phyloP scores from a whole-genome alignment of 495 filamentous ascomycete genomes.

The Patellaria atrata region DNA sequence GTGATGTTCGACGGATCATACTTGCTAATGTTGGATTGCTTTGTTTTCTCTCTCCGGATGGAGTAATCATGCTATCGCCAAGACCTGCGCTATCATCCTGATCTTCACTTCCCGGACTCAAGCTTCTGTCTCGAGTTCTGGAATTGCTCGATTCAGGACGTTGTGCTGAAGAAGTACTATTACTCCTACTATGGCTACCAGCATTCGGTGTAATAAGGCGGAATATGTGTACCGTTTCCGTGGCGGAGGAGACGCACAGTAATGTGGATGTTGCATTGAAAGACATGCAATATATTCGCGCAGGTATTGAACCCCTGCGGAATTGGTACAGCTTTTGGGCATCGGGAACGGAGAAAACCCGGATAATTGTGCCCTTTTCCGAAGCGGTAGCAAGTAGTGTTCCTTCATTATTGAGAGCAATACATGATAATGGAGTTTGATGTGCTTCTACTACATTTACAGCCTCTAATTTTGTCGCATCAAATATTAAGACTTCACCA shows the following conservation, averaged over 20 bases:
- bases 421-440: slow-evolving; percentile 75
- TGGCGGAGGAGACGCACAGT: slow-evolving; percentile 86
- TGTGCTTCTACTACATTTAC: slow-evolving; percentile 92
- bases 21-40: slow-evolving; percentile 52
- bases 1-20: slow-evolving; percentile 91
- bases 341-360: slow-evolving; percentile 79
- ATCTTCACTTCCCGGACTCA: slow-evolving; percentile 29
- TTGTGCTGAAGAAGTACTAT: slow-evolving; percentile 22
- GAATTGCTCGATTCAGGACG: slow-evolving; percentile 16
- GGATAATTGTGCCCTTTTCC: slow-evolving; percentile 93
- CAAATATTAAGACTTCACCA: slow-evolving; percentile 88
- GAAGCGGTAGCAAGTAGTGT: slow-evolving; percentile 90
- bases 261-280: slow-evolving; percentile 91
- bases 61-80: slow-evolving; percentile 7
- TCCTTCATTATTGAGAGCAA: slow-evolving; percentile 81
- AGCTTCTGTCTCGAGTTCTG: slow-evolving; percentile 26
- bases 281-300: slow-evolving; percentile 96
- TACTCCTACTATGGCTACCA: slow-evolving; percentile 10
- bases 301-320: slow-evolving; percentile 82
- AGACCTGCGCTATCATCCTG: slow-evolving; percentile 26
- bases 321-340: slow-evolving; percentile 92
- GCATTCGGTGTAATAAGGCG: slow-evolving; percentile 42
- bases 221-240: slow-evolving; percentile 96
- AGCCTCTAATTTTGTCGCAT: slow-evolving; percentile 71
- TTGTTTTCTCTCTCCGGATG: slow-evolving; percentile 16